Conservation (phyloP, 2,329 filamentous ascomycete genomes). For the Pseudocercospora ulei region DNA sequence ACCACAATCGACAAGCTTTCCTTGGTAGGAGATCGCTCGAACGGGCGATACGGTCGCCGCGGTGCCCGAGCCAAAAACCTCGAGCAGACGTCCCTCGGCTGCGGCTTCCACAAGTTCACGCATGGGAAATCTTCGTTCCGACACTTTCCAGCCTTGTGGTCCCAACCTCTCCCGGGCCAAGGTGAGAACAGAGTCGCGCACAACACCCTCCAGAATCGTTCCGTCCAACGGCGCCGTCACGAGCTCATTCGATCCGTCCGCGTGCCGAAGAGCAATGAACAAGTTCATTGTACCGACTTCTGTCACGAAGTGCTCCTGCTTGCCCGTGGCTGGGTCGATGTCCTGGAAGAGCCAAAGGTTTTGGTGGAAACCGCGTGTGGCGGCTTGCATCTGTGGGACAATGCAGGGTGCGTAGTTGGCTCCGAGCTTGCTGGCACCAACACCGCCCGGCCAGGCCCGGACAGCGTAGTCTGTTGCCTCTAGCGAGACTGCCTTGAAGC, state of each 20-base stretch:
- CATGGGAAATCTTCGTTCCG: conserved; percentile 90
- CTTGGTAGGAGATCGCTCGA: conserved; percentile 80
- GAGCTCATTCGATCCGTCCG: conserved; percentile 84
- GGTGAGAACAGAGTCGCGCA: conserved; percentile 77
- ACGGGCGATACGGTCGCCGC: conserved; percentile 90
- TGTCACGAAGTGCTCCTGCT: conserved; percentile 74
- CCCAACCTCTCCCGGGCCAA: conserved; percentile 74
- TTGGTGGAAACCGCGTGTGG: conserved; percentile 87
- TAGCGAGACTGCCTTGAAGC: conserved; percentile 92
- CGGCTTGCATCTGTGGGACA: conserved; percentile 86
- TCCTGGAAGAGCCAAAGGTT: conserved; percentile 96
- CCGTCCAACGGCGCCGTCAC: conserved; percentile 93
- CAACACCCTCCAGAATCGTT: conserved; percentile 92
- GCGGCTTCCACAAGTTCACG: conserved; percentile 70
- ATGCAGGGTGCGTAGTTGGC: conserved; percentile 99
- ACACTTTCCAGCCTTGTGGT: conserved; percentile 78
- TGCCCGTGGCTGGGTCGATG: conserved; percentile 29
- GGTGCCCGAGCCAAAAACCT: conserved; percentile 89
- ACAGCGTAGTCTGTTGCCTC: conserved; percentile 88
- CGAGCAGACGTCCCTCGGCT: conserved; percentile 72
- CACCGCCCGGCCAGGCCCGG: conserved; percentile 92
- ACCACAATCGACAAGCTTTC: conserved; percentile 62
- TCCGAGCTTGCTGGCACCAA: conserved; percentile 95
- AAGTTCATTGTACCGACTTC: conserved; percentile 99
- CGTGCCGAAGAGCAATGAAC: conserved; percentile 76